phyloP scores from a whole-genome alignment of 306 rosid genomes.

The Prosopis cineraria region DNA sequence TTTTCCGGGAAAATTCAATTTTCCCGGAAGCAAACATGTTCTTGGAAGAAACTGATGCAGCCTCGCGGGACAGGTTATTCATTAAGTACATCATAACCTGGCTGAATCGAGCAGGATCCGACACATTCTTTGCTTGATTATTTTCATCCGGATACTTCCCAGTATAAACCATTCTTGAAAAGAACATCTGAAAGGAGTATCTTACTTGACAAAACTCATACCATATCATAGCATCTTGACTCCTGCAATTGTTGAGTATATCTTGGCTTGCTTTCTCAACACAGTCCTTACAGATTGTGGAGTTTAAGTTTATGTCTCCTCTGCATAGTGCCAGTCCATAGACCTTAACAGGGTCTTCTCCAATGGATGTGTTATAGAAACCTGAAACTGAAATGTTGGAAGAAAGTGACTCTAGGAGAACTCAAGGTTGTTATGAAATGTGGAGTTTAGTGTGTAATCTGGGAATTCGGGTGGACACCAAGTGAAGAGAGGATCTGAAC shows the following conservation, averaged over 20 bases:
- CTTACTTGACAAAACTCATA: slow-evolving; percentile 60
- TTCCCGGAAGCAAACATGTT: slow-evolving; percentile 58
- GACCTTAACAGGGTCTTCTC: slow-evolving; percentile 35
- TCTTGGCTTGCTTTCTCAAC: slow-evolving; percentile 50
- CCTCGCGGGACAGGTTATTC: slow-evolving; percentile 35
- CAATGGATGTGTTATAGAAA: slow-evolving; percentile 34
- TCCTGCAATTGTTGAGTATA: slow-evolving; percentile 38
- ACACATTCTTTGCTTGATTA: slow-evolving; percentile 32
- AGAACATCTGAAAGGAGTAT: slow-evolving; percentile 49
- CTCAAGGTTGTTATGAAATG: slow-evolving; percentile 50
- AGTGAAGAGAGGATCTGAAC: slow-evolving; percentile 36
- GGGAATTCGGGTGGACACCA: slow-evolving; percentile 42
- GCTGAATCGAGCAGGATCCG: slow-evolving; percentile 25
- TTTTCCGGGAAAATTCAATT: slow-evolving; percentile 10
- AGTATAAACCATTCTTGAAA: slow-evolving; percentile 28
- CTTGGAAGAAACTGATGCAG: slow-evolving; percentile 27
- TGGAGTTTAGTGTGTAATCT: slow-evolving; percentile 34
- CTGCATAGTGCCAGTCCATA: slow-evolving; percentile 70
- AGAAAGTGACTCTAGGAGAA: slow-evolving; percentile 45
- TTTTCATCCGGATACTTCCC: slow-evolving; percentile 46
- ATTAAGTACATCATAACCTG: slow-evolving; percentile 34
- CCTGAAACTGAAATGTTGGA: slow-evolving; percentile 43
- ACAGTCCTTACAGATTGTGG: slow-evolving; percentile 50
- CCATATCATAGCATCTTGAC: slow-evolving; percentile 61
- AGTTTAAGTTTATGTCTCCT: slow-evolving; percentile 63